Evolutionary conservation across 495 filamentous ascomycete genomes (phyloP).

Genomic region (Xylaria curta): DNA sequence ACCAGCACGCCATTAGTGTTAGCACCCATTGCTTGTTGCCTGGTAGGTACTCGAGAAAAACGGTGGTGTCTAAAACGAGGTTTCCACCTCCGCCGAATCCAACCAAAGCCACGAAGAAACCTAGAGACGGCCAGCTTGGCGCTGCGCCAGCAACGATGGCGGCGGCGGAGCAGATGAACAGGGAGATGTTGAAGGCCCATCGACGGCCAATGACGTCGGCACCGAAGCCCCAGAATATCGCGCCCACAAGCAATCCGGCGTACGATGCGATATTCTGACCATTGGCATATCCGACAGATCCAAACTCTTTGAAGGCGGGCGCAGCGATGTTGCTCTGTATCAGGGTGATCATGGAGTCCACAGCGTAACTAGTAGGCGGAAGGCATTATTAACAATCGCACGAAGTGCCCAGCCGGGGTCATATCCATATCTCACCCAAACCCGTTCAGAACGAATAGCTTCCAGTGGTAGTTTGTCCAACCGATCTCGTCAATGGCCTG

Average conservation of each 20-base stretch:
- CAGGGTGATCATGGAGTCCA: conserved; percentile 72
- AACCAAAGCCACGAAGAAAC: conserved; percentile 70
- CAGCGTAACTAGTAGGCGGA: conserved; percentile 59
- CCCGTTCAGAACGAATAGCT: conserved; percentile 69
- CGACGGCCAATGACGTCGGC: conserved; percentile 74
- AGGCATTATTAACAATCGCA: neutral
- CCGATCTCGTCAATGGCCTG: conserved; percentile 78
- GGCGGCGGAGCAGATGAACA: conserved; percentile 71
- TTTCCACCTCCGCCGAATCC: conserved; percentile 79
- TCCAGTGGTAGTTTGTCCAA: conserved; percentile 70
- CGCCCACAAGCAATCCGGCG: conserved; percentile 73
- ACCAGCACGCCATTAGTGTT: conserved; percentile 77
- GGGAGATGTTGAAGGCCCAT: conserved; percentile 75
- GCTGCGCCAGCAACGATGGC: conserved; percentile 72
- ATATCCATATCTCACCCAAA: conserved; percentile 60
- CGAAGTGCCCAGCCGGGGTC: conserved; percentile 13
- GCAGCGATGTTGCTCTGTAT: conserved; percentile 69
- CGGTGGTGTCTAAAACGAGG: conserved; percentile 71
- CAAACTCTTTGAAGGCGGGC: conserved; percentile 65
- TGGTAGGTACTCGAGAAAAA: conserved; percentile 83
- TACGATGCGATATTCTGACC: conserved; percentile 69
- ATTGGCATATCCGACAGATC: conserved; percentile 54
- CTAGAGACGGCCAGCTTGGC: conserved; percentile 70
- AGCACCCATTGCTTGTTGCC: conserved; percentile 77
- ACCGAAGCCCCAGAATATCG: conserved; percentile 81